Percentiles rank a stretch among this genome's conserved stretches.
phyloP scores from a whole-genome alignment of 495 filamentous ascomycete genomes.

The Entonaema liquescens region DNA sequence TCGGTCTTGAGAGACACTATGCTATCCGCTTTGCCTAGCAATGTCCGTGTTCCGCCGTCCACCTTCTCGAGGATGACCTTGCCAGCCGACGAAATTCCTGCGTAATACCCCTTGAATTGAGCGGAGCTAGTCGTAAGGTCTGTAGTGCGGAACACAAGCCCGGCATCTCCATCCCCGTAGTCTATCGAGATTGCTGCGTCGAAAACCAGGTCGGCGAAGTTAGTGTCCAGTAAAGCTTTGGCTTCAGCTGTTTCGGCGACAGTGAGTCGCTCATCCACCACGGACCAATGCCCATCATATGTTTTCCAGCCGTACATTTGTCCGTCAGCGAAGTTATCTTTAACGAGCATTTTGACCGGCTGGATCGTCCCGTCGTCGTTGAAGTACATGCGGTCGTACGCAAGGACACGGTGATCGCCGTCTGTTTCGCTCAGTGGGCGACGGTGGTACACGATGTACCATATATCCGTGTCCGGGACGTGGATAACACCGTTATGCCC shows the following conservation, averaged over 20 bases:
- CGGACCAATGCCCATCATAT: conserved; percentile 34
- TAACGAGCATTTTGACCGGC: conserved; percentile 53
- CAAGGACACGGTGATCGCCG: conserved; percentile 55
- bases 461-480: conserved; percentile 54
- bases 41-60: conserved; percentile 18
- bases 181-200: conserved; percentile 38
- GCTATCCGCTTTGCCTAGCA: conserved; percentile 1
- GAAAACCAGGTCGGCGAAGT: conserved; percentile 43
- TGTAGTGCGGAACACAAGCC: conserved; percentile 42
- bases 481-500: conserved; percentile 56
- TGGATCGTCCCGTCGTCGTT: conserved; percentile 53
- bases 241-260: conserved; percentile 18
- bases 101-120: conserved; percentile 33
- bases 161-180: conserved; percentile 33
- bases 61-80: conserved; percentile 25
- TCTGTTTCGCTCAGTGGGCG: conserved; percentile 52
- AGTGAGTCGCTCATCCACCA: conserved; percentile 23
- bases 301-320: conserved; percentile 44
- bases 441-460: conserved; percentile 61
- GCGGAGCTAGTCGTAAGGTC: not conserved
- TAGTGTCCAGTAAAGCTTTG: conserved; percentile 45
- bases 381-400: conserved; percentile 60
- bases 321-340: conserved; percentile 49
- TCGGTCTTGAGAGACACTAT: conserved; percentile 14
- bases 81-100: conserved; percentile 27